Percentiles rank a stretch among this genome's conserved stretches.
phyloP scores from a whole-genome alignment of 2,329 filamentous ascomycete species.

The Colletotrichum orchidophilum region DNA sequence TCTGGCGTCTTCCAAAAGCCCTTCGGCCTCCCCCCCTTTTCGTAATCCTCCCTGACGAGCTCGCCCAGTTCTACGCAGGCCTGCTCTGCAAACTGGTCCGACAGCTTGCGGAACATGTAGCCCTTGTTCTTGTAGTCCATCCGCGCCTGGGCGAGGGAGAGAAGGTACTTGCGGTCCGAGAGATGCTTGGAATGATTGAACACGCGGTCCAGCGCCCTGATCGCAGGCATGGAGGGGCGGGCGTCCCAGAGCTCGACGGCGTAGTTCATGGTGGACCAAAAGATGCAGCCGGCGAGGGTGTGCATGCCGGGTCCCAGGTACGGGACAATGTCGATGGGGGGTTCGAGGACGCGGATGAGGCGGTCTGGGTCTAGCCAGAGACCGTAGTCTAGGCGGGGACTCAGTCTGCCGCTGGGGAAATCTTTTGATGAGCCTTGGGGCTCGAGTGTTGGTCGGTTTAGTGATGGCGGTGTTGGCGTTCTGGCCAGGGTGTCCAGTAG shows the following conservation, averaged over 20 bases:
- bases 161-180: slow-evolving; percentile 1
- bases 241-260: slow-evolving; percentile 29
- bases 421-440: not conserved
- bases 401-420: not conserved
- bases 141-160: slow-evolving; percentile 18
- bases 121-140: slow-evolving; percentile 29
- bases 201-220: slow-evolving; percentile 11
- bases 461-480: not conserved
- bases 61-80: not conserved
- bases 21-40: not conserved
- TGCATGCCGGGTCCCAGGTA: slow-evolving; percentile 17
- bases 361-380: slow-evolving; percentile 29
- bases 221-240: not conserved
- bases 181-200: not conserved
- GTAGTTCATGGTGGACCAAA: slow-evolving; percentile 33
- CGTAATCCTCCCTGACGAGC: not conserved
- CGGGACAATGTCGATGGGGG: slow-evolving; percentile 8
- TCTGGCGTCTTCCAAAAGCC: slow-evolving; percentile 24
- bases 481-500: not conserved
- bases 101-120: slow-evolving; percentile 26
- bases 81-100: slow-evolving; percentile 18
- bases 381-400: slow-evolving; percentile 31
- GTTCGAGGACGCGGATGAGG: slow-evolving; percentile 23
- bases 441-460: fast-evolving
- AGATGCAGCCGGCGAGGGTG: slow-evolving; percentile 30